Evolutionary conservation across 108 stramenopile species (phyloP).

Genomic region (Skeletonema menzelii): DNA sequence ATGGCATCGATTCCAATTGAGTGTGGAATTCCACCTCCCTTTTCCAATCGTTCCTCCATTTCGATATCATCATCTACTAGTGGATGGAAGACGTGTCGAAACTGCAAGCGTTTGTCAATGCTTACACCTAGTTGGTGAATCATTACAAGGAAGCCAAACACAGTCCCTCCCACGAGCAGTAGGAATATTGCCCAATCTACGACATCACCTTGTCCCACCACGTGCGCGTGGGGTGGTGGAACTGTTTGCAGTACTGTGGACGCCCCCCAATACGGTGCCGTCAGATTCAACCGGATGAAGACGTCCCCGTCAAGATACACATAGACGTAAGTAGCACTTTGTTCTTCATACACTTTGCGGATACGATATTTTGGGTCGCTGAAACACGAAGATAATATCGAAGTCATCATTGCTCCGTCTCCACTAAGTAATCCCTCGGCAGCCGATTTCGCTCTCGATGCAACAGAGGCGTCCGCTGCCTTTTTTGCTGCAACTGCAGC

Average conservation of each 20-base stretch:
- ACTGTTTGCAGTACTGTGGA: conserved; percentile 24
- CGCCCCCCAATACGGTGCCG: conserved; percentile 61
- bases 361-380: conserved; percentile 75
- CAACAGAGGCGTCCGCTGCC: conserved; percentile 69
- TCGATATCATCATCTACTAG: conserved; percentile 14
- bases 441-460: conserved; percentile 49
- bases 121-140: conserved; percentile 39
- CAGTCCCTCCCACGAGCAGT: conserved; percentile 33
- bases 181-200: conserved; percentile 49
- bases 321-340: conserved; percentile 42
- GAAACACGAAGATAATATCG: conserved; percentile 60
- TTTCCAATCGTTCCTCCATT: conserved; percentile 6
- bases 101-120: conserved; percentile 39
- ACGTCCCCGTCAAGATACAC: conserved; percentile 72
- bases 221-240: conserved; percentile 34
- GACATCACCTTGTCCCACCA: conserved; percentile 41
- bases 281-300: conserved; percentile 72
- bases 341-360: conserved; percentile 12
- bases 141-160: conserved; percentile 50
- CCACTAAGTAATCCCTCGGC: conserved; percentile 69
- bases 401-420: conserved; percentile 67
- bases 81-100: conserved; percentile 42
- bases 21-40: conserved; percentile 44
- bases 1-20: conserved; percentile 40
- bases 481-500: conserved; percentile 68